Evolutionary conservation across 2,329 filamentous ascomycete genomes (phyloP), one percentile per base, ranked within the genome.

Genomic region (Fusarium robinianum): DNA sequence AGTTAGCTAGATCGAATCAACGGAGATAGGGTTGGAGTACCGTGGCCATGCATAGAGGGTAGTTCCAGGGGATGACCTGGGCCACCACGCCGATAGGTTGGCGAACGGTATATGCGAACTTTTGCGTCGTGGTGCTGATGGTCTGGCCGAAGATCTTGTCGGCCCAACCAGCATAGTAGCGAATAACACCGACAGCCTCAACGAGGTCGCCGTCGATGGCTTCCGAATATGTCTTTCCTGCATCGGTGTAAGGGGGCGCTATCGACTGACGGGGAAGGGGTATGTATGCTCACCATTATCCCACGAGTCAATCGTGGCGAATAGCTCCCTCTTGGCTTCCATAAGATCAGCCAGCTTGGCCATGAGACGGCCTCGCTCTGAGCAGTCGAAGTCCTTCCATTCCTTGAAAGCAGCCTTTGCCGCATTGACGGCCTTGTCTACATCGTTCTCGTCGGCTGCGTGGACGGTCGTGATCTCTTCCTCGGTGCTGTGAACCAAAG

Each of bases 111-210:
- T 91, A 92, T 3, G 85, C 86, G 51, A 91, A 78, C 68, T 90
- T 91, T 31, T 73, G 69, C 1, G 80, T 77, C 2, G 79, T 81
- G 8, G 84, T 85, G 56, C 87, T 83, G 55, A 91, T 88, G n/a
- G 85, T 84, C 63, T 88, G 81, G 21, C 88, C 87, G 49, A 84
- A 83, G 49, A 87, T 83, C 73, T 92, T 92, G 71, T 92, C 88
- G 31, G 86, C 84, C 65, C 80, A 91, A 42, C 88, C 88, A 29
- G 83, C 87, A 60, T 91, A 92, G 69, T 92, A 92, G 57, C 82
- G 83, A 40, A 84, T 71, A 9, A 85, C 67, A 17, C 67, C 65
- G 19, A 68, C 56, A 18, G 72, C 64, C 43, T 76, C 71, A 15
- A 66, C 61, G 7, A 90, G 67, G 64, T 90, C 85, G 38, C 82